Base-by-base conservation (phyloP, 495 filamentous ascomycete species). In the Talaromyces stipitatus region DNA sequence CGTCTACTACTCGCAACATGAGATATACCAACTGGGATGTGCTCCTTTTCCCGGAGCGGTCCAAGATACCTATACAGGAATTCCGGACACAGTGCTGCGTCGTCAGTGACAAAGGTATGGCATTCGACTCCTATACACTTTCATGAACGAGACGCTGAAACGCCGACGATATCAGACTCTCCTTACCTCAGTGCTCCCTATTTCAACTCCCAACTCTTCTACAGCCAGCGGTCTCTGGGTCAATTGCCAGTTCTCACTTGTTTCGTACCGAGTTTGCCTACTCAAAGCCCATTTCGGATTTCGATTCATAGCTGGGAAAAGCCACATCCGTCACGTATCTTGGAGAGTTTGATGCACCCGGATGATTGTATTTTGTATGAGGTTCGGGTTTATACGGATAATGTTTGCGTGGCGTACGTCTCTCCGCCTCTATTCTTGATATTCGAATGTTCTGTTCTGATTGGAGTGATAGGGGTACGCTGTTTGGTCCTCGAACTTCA, bases 21-120 rank as follows among this genome's bases (percentile, higher is more conserved):
- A 84, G 90, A 53, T 95, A 88, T 75, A 79, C 87, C 56, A 85
- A 86, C 62, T 94, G 90, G 91, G 91, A 95, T 65, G 79, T 92
- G 52, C 83, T 95, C 50, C 74, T 96, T 56, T 94, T 95, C 68
- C 86, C 89, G 1, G 71, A 75, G 43, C 69, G 70, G 28, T 78
- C 72, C 54, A 81, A 80, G 59, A 77, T 87, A 16, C 90, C 90
- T 8, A 68, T 92, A 43, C 89, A 92, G 66, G 91, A 96, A 66
- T 96, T 94, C 81, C 87, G 85, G 64, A 91, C 89, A 14, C 79
- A 83, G 61, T 96, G 90, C 69, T 88, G 85, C 69, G 87, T 87
- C 16, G 80, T 85, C 33, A 82, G 82, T 33, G 88, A 92, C 64
- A 66, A 76, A 54, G 79, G 84, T 82, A 66, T 64, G 78, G 57